Conservation (phyloP, 1,139 yeast genomes). For the Citeromyces hawaiiensis region DNA sequence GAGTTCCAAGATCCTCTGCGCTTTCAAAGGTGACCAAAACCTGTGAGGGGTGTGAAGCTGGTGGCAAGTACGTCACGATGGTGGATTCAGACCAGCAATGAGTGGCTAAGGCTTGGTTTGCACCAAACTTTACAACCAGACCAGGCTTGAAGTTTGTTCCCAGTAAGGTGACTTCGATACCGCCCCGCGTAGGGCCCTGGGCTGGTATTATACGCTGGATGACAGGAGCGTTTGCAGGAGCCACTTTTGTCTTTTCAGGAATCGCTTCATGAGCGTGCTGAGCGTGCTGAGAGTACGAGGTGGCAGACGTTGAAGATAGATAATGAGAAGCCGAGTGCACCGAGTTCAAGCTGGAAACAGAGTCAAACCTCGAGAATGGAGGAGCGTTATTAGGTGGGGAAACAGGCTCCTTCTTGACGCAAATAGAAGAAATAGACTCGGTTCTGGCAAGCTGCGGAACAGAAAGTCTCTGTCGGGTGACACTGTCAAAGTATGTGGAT, state of each 20-base stretch:
- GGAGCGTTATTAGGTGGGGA: conserved; percentile 18
- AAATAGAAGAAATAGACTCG: conserved; percentile 8
- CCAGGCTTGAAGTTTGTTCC: conserved; percentile 84
- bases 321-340: conserved; percentile 2
- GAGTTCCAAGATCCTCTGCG: conserved; percentile 10
- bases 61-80: conserved; percentile 86
- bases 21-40: conserved; percentile 76
- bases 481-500: conserved; percentile 6
- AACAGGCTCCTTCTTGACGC: conserved; percentile 12
- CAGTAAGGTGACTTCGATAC: conserved; percentile 81
- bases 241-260: conserved; percentile 4
- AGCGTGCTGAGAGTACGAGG: conserved; percentile 1
- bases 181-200: conserved; percentile 91
- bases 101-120: conserved; percentile 70
- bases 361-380: conserved; percentile 6
- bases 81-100: conserved; percentile 96
- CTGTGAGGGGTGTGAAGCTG: conserved; percentile 80
- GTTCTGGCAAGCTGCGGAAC: conserved; percentile 12
- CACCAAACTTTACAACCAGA: conserved; percentile 74
- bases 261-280: conserved; percentile 2
- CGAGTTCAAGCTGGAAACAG: conserved; percentile 12
- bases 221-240: conserved; percentile 23
- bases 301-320: conserved; percentile 5
- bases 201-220: conserved; percentile 86
- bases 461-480: conserved; percentile 11